These are phyloP conservation scores for Globisporangium middletonii DNA, from an alignment of 352 stramenopile genomes.

Conservation along the genomic window DNA sequence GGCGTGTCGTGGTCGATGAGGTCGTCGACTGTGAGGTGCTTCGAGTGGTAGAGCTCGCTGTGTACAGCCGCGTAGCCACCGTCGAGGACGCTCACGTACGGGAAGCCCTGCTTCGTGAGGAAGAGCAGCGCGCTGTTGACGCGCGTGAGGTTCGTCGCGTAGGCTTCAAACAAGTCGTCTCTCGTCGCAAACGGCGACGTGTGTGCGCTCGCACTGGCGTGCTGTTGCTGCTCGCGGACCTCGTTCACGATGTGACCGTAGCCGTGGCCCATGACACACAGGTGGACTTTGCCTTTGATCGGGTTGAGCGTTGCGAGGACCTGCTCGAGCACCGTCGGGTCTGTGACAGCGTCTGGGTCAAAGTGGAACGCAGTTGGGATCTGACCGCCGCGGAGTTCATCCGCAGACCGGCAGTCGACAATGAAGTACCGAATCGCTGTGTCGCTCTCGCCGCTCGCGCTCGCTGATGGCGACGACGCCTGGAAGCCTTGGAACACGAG, in stretches of 20 bases:
- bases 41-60: constrained; percentile 37
- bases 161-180: constrained; percentile 55
- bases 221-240: constrained; percentile 26
- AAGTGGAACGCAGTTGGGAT: constrained; percentile 78
- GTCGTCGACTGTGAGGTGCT: constrained; percentile 53
- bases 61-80: constrained; percentile 67
- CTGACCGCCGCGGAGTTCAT: constrained; percentile 38
- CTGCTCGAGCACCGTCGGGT: constrained; percentile 47
- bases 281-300: constrained; percentile 58
- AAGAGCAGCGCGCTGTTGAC: constrained; percentile 67
- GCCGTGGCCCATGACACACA: constrained; percentile 78
- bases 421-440: constrained; percentile 69
- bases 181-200: constrained; percentile 43
- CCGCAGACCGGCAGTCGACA: constrained; percentile 55
- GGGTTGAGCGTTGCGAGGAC: constrained; percentile 61
- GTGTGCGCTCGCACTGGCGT: constrained; percentile 12
- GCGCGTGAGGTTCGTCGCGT: constrained; percentile 58
- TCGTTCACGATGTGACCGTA: constrained; percentile 63
- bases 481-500: constrained; percentile 72
- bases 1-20: constrained; percentile 67
- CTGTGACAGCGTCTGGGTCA: constrained; percentile 54
- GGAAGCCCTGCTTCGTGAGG: constrained; percentile 66
- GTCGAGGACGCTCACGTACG: constrained; percentile 68
- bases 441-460: neutral
- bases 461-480: constrained; percentile 9